Base-by-base conservation (phyloP, 1,284 basidiomycete genomes). In the Malassezia yamatoensis region DNA sequence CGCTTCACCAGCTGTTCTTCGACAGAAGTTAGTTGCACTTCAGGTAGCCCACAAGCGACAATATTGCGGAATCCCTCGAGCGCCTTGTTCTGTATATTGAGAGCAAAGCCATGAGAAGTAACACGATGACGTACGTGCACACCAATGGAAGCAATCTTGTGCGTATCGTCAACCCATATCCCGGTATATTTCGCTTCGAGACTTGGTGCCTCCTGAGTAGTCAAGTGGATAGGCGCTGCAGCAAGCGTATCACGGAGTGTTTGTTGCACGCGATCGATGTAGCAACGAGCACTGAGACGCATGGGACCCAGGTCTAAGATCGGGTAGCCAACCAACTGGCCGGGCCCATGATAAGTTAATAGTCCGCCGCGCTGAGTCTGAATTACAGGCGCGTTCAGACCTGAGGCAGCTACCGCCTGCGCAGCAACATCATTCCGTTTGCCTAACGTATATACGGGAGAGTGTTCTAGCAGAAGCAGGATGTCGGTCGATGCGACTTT, bases 321-420 rank as follows among this genome's bases (percentile, higher is more conserved):
- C 1, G 90, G 89, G 72, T 99, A 99, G 34, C 90, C 94, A 12
- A 96, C 87, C 60, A 99, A 80, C 76, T 99, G 94, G 2, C 94
- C 94, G 0, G 93, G 93, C 0, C 94, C 94, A 75, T 99, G 94
- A 76, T 90, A 99, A 2, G 94, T 99, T 53, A 90, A 82, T 76
- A 96, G 85, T 1, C 93, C 93, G 10, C 93, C 93, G 57, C 94
- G 81, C 60, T 83, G 81, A 2, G 90, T 85, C 34, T 82, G 78
- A 38, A 86, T 81, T 72, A 93, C 93, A 69, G 93, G 88, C 0
- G 93, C 91, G 15, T 91, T 90, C 21, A 90, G 80, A 13, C 78
- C 77, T 9, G 50, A 32, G 8, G 29, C 33, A 79, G 81, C 29
- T 94, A 79, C 46, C 87, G 82, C 37, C 76, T 70, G 36, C 83